These are phyloP conservation scores for Mycosarcoma maydis DNA, from an alignment of 1,284 basidiomycete species.

Conservation along the genomic window DNA sequence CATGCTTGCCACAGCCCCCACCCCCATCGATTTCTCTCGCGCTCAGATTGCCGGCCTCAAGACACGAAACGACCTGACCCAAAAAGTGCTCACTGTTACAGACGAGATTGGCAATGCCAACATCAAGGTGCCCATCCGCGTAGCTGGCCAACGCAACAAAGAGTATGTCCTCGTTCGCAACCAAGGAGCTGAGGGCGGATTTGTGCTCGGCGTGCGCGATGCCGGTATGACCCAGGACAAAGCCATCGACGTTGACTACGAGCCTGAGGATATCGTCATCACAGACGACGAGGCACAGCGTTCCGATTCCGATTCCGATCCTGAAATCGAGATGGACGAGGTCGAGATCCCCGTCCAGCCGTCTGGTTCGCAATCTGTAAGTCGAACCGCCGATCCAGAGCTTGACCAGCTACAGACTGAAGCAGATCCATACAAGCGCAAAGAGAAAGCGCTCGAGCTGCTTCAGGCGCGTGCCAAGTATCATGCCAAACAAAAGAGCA, in stretches of 20 bases:
- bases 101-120: conserved; percentile 87
- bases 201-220: conserved; percentile 88
- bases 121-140: conserved; percentile 87
- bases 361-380: conserved; percentile 7
- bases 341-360: conserved; percentile 49
- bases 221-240: conserved; percentile 78
- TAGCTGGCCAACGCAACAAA: conserved; percentile 91
- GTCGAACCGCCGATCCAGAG: conserved; percentile 41
- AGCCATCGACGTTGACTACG: conserved; percentile 78
- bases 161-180: conserved; percentile 95
- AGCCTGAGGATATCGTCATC: conserved; percentile 45
- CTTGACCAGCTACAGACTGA: conserved; percentile 45
- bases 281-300: conserved; percentile 36
- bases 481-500: conserved; percentile 51
- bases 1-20: conserved; percentile 83
- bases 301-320: conserved; percentile 37
- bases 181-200: conserved; percentile 82
- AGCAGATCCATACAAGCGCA: conserved; percentile 43
- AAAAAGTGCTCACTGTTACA: conserved; percentile 91
- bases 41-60: conserved; percentile 82
- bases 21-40: conserved; percentile 92
- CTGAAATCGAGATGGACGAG: conserved; percentile 59
- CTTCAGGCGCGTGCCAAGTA: conserved; percentile 50
- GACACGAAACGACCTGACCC: conserved; percentile 89
- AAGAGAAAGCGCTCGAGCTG: conserved; percentile 53